Evolutionary conservation across 768 basidiomycete species (phyloP), one percentile per base, ranked within the genome.

Genomic region (Jaapia argillacea): DNA sequence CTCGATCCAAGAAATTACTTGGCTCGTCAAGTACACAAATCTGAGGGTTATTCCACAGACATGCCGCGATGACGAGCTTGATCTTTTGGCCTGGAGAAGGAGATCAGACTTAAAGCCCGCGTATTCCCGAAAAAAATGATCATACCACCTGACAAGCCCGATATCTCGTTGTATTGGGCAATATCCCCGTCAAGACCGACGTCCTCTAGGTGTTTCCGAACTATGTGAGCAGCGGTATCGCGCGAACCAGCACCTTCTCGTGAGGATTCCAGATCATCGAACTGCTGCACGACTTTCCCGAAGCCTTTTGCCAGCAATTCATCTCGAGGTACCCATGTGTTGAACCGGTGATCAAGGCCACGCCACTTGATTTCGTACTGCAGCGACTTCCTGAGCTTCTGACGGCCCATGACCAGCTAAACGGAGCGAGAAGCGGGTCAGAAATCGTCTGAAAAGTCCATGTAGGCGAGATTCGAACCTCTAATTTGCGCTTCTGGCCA

Each of bases 161-260:
- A 77, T 57, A 97, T 92, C 66, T 98, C 93, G 57, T 96, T 94
- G 66, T 98, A 97, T 63, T 96, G 90, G 7, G 93, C 93, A 47
- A 97, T 97, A 66, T 97, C 90, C 35, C 93, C 93, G 65, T 97
- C 90, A 28, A 98, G 72, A 26, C 93, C 94, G 51, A 98, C 89
- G 52, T 92, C 92, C 62, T 96, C 91, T 37, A 98, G 66, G 53
- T 93, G 89, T 63, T 92, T 89, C 51, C 93, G 76, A 38, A 97
- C 86, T 38, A 87, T 67, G 53, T 80, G 73, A 13, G 77, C 76
- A 26, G 81, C 66, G 4, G 91, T 94, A 52, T 98, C 93, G 35
- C 91, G 80, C 24, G 83, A 68, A 40, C 93, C 94, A 45, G 94
- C 91, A 48, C 93, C 93, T 63, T 98, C 93, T 52, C 94, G 70